These are phyloP conservation scores for Podospora pseudocomata DNA, from an alignment of 495 filamentous ascomycete genomes.

Conservation along the genomic window DNA sequence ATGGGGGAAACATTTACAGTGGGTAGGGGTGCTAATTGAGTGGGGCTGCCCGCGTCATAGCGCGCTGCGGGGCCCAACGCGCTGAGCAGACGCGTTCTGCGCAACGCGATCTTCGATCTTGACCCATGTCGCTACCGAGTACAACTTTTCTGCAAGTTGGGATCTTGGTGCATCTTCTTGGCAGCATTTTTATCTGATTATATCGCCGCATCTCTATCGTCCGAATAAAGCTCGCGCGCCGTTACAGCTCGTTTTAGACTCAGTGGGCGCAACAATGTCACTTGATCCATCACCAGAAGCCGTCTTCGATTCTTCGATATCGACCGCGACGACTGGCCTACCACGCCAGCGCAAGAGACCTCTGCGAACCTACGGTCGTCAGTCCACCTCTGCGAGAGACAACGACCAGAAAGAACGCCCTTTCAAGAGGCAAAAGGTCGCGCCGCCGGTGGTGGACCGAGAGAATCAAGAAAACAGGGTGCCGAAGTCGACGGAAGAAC, in stretches of 20 bases:
- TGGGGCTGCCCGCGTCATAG: slow-evolving; percentile 23
- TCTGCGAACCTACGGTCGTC: slow-evolving; percentile 45
- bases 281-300: not conserved
- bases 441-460: slow-evolving; percentile 5
- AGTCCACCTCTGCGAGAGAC: slow-evolving; percentile 25
- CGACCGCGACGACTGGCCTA: not conserved
- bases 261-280: slow-evolving; percentile 6
- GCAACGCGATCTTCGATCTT: not conserved
- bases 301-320: not conserved
- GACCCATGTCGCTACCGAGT: not conserved
- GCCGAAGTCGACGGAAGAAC: not conserved
- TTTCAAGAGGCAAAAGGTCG: not conserved
- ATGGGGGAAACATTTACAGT: not conserved
- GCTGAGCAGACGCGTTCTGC: slow-evolving; percentile 3
- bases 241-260: not conserved
- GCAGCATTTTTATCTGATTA: not conserved
- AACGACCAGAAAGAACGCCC: slow-evolving; percentile 7
- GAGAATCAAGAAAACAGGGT: not conserved
- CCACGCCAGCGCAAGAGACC: slow-evolving; percentile 31
- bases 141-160: too few relatives aligned
- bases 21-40: not conserved
- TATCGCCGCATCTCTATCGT: not conserved
- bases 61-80: slow-evolving; percentile 5
- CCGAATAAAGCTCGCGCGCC: not conserved
- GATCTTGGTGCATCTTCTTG: not conserved